A percentile compares a stretch with the other conserved stretches of the same genome.
These are phyloP conservation scores for Clavaria fumosa DNA, from an alignment of 768 basidiomycete species.

Conservation along the genomic window DNA sequence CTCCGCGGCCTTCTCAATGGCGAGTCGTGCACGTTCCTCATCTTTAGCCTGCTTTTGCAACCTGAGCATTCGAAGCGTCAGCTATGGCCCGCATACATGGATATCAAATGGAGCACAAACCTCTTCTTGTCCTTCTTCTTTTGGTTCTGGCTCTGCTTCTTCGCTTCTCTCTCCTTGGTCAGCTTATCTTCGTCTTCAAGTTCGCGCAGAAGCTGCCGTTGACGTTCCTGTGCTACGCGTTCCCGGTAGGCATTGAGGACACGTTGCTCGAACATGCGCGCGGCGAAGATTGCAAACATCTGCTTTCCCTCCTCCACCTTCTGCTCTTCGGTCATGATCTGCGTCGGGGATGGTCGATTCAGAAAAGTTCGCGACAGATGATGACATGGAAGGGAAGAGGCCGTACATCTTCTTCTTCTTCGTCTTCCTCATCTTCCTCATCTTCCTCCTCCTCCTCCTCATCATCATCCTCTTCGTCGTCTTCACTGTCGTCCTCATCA, in stretches of 20 bases:
- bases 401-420: constrained; percentile 22
- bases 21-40: constrained; percentile 70
- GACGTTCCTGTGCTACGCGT: constrained; percentile 90
- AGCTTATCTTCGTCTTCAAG: constrained; percentile 90
- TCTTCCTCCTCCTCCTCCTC: constrained; percentile 35
- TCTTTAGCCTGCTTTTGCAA: constrained; percentile 88
- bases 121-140: constrained; percentile 96
- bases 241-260: constrained; percentile 94
- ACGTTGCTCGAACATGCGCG: constrained; percentile 98
- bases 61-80: constrained; percentile 26
- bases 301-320: constrained; percentile 98
- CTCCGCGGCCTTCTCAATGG: constrained; percentile 77
- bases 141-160: constrained; percentile 92
- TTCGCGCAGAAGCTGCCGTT: constrained; percentile 83
- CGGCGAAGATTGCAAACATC: constrained; percentile 99
- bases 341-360: too few relatives aligned
- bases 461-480: constrained; percentile 33
- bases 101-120: constrained; percentile 26
- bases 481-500: constrained; percentile 33
- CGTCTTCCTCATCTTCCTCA: constrained; percentile 24
- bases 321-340: constrained; percentile 88
- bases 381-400: not conserved
- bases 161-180: constrained; percentile 75
- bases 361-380: not conserved
- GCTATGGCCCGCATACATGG: constrained; percentile 2